A percentile compares a stretch with the other conserved stretches of the same genome.
Evolutionary conservation across 495 filamentous ascomycete genomes (phyloP).

Genomic region (Tuber microsphaerosporum): DNA sequence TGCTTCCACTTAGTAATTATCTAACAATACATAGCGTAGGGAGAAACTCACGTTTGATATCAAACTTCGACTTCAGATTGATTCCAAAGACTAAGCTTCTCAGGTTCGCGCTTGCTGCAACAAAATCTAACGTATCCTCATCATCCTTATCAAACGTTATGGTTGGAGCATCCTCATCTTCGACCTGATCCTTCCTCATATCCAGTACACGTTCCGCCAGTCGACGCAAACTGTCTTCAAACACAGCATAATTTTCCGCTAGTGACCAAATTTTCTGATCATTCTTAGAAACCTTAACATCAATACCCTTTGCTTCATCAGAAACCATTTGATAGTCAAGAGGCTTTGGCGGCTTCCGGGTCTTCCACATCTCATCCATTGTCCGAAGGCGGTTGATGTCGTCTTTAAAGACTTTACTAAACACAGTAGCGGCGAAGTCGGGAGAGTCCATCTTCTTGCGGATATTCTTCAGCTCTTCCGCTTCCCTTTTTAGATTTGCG

Average conservation of each 20-base stretch:
- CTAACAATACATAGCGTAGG: neutral
- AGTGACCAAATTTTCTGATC: conserved; percentile 74
- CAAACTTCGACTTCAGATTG: conserved; percentile 80
- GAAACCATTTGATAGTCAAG: conserved; percentile 56
- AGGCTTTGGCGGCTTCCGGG: conserved; percentile 61
- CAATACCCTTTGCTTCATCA: conserved; percentile 49
- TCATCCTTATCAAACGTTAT: conserved; percentile 97
- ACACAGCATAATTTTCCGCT: conserved; percentile 76
- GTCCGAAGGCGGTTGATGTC: conserved; percentile 77
- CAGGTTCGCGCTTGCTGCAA: conserved; percentile 81
- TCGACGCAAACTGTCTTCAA: conserved; percentile 72
- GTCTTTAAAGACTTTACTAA: conserved; percentile 83
- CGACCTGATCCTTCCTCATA: conserved; percentile 49
- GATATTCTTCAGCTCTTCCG: conserved; percentile 73
- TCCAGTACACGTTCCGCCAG: conserved; percentile 65
- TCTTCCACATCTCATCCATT: conserved; percentile 97
- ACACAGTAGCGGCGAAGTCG: conserved; percentile 73
- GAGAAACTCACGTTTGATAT: conserved; percentile 67
- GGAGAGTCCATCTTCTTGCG: conserved; percentile 72
- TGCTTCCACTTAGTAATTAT: conserved; percentile 32
- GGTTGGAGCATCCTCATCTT: conserved; percentile 51
- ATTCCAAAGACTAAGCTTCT: conserved; percentile 80
- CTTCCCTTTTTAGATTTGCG: conserved; percentile 71
- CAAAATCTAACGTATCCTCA: conserved; percentile 89
- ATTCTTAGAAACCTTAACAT: conserved; percentile 52